Base-by-base conservation (phyloP, 208 protist species). In the Phytomonas serpens region DNA sequence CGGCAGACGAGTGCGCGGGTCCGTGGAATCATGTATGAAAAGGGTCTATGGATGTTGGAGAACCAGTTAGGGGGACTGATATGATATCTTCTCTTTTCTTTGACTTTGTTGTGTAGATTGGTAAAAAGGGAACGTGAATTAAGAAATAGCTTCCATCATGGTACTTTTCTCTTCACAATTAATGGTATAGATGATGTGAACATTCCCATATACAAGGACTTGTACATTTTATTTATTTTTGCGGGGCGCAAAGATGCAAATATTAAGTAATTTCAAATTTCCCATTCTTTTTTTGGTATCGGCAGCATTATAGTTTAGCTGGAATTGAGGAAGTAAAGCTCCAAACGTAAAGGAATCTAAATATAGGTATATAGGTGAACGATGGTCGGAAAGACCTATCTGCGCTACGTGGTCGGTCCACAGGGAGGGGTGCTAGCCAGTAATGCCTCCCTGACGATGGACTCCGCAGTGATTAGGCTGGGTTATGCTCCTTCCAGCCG, bases 21-120 rank as follows among this genome's bases (percentile, higher is more conserved):
- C 73, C 84, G 92, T 3, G 92, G 92, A 11, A 89, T 95, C 47
- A 97, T 97, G 92, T 97, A 83, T 69, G 92, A 97, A 78, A 90
- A 90, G 75, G 92, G 92, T 0, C 75, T 84, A 3, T 94, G 89
- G 88, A 84, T 95, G 83, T 42, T 88, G 65, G 72, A 83, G 31
- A 93, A 94, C 68, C 78, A 86, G 30, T 78, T 97, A 9, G 92
- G 92, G 37, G 92, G 92, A 5, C 79, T 97, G 32, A 70, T 95
- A 0, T 93, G 74, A 82, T 30, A 71, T 29, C 16, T 30, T 34
- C 23, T n/a, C 2, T 61, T 37, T 64, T 4, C 67, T 30, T 61
- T n/a, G 30, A n/a, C 57, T 40, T 32, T 40, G 47, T 32, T 71
- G 61, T 37, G 57, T 36, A 69, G 23, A 61, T 38, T 16, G 36